Percentiles rank a stretch among this genome's conserved stretches.
Conservation (phyloP, 1,284 basidiomycete species). For the Marasmius oreades region DNA sequence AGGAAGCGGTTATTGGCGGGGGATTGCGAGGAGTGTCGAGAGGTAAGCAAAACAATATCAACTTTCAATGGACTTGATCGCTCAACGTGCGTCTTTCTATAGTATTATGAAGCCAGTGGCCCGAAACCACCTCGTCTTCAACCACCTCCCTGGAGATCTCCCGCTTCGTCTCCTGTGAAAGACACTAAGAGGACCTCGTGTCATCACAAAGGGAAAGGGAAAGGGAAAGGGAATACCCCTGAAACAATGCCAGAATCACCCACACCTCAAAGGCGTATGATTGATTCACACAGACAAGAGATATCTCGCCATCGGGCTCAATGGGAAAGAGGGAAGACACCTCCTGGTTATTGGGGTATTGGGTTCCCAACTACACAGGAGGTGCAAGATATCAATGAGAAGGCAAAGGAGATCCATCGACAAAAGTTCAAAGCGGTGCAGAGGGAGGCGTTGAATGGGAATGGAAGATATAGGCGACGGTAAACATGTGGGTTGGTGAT, state of each 20-base stretch:
- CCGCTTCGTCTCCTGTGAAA: conserved; percentile 35
- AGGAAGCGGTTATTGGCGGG: conserved; percentile 69
- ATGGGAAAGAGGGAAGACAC: conserved; percentile 72
- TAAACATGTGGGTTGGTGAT: background rate
- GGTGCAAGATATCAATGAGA: conserved; percentile 6
- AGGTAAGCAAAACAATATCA: conserved; percentile 46
- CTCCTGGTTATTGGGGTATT: conserved; percentile 86
- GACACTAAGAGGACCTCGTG: conserved; percentile 16
- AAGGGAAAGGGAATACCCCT: no score
- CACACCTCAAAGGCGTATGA: conserved; percentile 17
- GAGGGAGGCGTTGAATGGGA: conserved; percentile 50
- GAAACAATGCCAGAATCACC: background rate
- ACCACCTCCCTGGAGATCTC: conserved; percentile 69
- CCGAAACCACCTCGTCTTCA: conserved; percentile 62
- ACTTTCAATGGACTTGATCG: background rate
- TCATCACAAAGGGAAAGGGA: conserved; percentile 9
- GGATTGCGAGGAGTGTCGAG: conserved; percentile 84
- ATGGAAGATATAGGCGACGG: conserved; percentile 32
- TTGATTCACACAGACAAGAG: conserved; percentile 62
- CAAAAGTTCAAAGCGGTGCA: conserved; percentile 57
- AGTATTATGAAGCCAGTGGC: conserved; percentile 82
- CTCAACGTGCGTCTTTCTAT: conserved; percentile 3
- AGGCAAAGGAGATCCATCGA: conserved; percentile 34
- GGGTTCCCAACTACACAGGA: conserved; percentile 82
- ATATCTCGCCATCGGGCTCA: conserved; percentile 78